Percentiles rank a stretch among this genome's conserved stretches.
Evolutionary conservation across 2,329 filamentous ascomycete species (phyloP).

Genomic region (Trichoderma gracile): DNA sequence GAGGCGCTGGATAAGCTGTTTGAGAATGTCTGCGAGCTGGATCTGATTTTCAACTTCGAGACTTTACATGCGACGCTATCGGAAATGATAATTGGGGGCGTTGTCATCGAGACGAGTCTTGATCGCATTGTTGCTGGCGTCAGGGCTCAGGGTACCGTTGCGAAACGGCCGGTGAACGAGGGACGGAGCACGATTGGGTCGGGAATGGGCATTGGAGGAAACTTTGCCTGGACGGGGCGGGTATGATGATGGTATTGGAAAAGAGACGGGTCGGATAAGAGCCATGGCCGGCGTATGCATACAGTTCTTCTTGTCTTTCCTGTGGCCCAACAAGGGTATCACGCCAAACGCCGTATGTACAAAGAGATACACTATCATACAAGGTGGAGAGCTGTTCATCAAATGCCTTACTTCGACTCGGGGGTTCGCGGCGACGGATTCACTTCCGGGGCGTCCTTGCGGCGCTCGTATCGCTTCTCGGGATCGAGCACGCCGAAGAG

Average conservation of each 20-base stretch:
- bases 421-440: constrained; percentile 32
- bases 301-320: constrained; percentile 19
- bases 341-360: constrained; percentile 36
- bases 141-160: constrained; percentile 71
- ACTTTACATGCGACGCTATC: constrained; percentile 86
- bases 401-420: constrained; percentile 33
- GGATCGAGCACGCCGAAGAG: constrained; percentile 45
- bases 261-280: constrained; percentile 29
- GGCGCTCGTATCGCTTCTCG: constrained; percentile 46
- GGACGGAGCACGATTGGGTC: constrained; percentile 50
- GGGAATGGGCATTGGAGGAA: constrained; percentile 57
- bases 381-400: constrained; percentile 11
- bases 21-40: constrained; percentile 97
- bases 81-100: constrained; percentile 94
- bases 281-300: constrained; percentile 31
- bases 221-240: constrained; percentile 56
- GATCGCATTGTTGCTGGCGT: constrained; percentile 88
- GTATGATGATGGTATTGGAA: constrained; percentile 30
- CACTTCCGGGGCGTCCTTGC: constrained; percentile 41
- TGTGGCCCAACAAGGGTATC: constrained; percentile 27
- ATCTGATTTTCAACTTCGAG: constrained; percentile 99
- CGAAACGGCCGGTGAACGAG: constrained; percentile 78
- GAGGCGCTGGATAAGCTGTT: constrained; percentile 93
- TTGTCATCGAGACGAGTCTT: constrained; percentile 88
- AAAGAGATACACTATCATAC: constrained; percentile 32